Evolutionary conservation across 768 basidiomycete species (phyloP).

Genomic region (Boletellus ananas): DNA sequence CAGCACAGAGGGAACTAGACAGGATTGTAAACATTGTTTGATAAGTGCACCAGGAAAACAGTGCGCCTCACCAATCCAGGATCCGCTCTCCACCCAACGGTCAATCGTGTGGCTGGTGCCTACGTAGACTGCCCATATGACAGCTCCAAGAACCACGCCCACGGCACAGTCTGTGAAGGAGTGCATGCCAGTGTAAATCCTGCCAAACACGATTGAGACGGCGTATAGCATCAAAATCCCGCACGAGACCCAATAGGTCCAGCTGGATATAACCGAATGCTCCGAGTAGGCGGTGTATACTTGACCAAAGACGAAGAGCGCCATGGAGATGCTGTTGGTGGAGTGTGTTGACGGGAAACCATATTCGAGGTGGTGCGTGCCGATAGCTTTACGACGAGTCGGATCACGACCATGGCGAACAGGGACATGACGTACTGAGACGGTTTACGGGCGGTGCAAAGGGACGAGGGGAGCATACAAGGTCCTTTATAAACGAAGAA

Average conservation of each 20-base stretch:
- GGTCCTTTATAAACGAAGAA: slow-evolving; percentile 86
- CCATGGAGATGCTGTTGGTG: slow-evolving; percentile 86
- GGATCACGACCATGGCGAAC: not conserved
- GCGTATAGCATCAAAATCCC: slow-evolving; percentile 53
- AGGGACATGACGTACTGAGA: slow-evolving; percentile 54
- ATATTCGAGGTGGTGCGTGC: slow-evolving; percentile 82
- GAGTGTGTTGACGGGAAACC: slow-evolving; percentile 97
- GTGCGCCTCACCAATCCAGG: slow-evolving; percentile 32
- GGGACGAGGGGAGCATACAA: slow-evolving; percentile 86
- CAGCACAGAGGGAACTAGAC: slow-evolving; percentile 53
- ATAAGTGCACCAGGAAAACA: slow-evolving; percentile 18
- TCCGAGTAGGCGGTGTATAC: slow-evolving; percentile 47
- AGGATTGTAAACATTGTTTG: not conserved
- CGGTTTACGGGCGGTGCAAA: slow-evolving; percentile 90
- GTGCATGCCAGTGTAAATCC: slow-evolving; percentile 88
- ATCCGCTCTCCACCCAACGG: slow-evolving; percentile 35
- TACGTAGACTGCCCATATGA: slow-evolving; percentile 53
- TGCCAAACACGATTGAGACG: slow-evolving; percentile 71
- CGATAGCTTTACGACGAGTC: slow-evolving; percentile 50
- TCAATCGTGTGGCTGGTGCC: slow-evolving; percentile 39
- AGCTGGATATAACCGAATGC: slow-evolving; percentile 41
- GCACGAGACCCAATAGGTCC: slow-evolving; percentile 41
- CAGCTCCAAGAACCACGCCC: slow-evolving; percentile 61
- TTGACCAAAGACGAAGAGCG: slow-evolving; percentile 69
- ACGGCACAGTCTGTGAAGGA: slow-evolving; percentile 70